phyloP scores from a whole-genome alignment of 2,329 filamentous ascomycete genomes.

The Exophiala dermatitidis region DNA sequence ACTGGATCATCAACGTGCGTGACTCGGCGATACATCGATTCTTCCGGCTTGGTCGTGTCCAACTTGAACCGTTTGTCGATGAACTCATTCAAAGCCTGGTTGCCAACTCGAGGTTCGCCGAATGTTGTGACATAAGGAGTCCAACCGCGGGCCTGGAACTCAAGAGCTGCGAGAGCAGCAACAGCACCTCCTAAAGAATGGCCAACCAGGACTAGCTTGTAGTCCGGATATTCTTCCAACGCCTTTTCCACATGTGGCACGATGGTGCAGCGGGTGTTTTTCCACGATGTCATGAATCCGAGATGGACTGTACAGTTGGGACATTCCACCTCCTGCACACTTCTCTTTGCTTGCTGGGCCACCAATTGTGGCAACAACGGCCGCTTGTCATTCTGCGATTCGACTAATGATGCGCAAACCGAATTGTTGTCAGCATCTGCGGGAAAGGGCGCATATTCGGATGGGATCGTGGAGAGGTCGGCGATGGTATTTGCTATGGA shows the following conservation, averaged over 20 bases:
- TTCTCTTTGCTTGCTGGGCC: slow-evolving; percentile 23
- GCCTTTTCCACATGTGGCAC: slow-evolving; percentile 59
- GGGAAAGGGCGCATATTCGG: slow-evolving; percentile 85
- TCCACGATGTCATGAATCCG: slow-evolving; percentile 83
- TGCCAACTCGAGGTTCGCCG: slow-evolving; percentile 68
- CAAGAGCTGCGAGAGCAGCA: slow-evolving; percentile 75
- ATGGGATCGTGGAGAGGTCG: slow-evolving; percentile 81
- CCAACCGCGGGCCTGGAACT: slow-evolving; percentile 71
- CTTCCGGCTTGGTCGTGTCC: slow-evolving; percentile 20
- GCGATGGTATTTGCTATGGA: slow-evolving; percentile 85
- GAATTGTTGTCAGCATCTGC: slow-evolving; percentile 35
- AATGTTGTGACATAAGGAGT: slow-evolving; percentile 78
- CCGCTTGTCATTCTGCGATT: slow-evolving; percentile 8
- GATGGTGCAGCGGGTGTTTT: slow-evolving; percentile 61
- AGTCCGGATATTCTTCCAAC: slow-evolving; percentile 57
- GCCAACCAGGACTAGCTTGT: slow-evolving; percentile 71
- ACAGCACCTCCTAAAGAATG: slow-evolving; percentile 92
- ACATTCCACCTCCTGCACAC: slow-evolving; percentile 48
- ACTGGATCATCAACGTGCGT: slow-evolving; percentile 86
- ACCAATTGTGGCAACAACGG: slow-evolving; percentile 18
- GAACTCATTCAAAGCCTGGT: slow-evolving; percentile 46
- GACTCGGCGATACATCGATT: slow-evolving; percentile 59
- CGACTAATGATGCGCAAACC: slow-evolving; percentile 18
- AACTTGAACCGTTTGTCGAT: slow-evolving; percentile 49
- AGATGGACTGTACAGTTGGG: slow-evolving; percentile 85